Evolutionary conservation across 371 early-diverging fungal species (phyloP).

Genomic region (Circinella minor): DNA sequence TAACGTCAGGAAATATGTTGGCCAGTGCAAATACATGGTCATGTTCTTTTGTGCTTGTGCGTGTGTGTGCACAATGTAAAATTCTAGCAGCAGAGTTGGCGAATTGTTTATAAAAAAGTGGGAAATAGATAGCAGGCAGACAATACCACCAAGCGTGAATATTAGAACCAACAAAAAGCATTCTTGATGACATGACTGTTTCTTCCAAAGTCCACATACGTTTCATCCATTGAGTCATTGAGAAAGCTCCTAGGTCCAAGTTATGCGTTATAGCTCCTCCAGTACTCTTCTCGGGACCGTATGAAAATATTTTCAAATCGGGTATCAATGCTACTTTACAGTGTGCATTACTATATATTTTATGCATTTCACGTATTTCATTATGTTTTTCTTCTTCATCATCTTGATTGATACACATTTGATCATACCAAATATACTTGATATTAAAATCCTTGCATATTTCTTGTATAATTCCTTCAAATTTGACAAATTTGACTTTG

Average conservation of each 20-base stretch:
- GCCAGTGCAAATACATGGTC: too few species aligned
- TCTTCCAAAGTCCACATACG: not conserved
- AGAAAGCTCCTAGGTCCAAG: too few species aligned
- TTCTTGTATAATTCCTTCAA: not conserved
- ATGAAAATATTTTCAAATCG: not conserved
- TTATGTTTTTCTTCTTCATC: not conserved
- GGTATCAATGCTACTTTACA: not conserved
- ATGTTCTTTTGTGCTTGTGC: not conserved
- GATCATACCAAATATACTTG: not conserved
- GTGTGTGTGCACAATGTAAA: not conserved
- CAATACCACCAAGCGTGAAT: not conserved
- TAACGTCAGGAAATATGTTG: too few species aligned
- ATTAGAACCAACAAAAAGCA: not conserved
- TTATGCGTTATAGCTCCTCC: too few species aligned
- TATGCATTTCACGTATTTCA: not conserved
- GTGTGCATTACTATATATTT: not conserved
- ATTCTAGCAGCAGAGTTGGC: too few species aligned
- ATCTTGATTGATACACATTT: not conserved
- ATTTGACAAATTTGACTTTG: not conserved
- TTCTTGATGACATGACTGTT: not conserved
- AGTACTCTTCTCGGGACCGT: too few species aligned
- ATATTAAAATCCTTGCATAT: not conserved
- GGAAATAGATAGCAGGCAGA: too few species aligned
- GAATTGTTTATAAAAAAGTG: too few species aligned
- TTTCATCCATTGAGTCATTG: not conserved